These are phyloP conservation scores for Carex scoparia DNA, from an alignment of 176 grass and related monocot species.

Conservation along the genomic window DNA sequence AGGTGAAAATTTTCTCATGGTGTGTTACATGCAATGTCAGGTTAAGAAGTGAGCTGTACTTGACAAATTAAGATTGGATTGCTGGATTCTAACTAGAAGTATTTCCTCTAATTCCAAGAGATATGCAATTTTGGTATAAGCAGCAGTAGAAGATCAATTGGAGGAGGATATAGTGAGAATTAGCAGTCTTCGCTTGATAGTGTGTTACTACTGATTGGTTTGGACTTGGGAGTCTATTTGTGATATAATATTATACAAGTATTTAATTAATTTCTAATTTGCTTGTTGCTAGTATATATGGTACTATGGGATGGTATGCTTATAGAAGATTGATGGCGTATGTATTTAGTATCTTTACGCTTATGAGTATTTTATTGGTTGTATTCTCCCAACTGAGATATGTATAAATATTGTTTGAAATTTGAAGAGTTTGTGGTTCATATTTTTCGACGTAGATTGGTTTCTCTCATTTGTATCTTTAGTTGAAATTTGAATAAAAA, in stretches of 20 bases:
- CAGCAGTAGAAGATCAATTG: neutral
- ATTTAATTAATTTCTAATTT: neutral
- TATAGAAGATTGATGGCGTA: neutral
- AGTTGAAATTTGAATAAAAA: neutral
- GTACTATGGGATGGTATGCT: neutral
- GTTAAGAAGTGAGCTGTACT: neutral
- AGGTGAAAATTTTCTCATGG: neutral
- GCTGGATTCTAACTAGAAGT: conserved; percentile 3
- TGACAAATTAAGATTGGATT: neutral
- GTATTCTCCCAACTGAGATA: neutral
- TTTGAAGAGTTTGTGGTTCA: neutral
- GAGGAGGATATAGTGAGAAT: neutral
- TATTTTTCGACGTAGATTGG: neutral
- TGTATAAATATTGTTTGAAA: neutral
- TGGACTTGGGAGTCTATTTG: neutral
- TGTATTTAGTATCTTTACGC: neutral
- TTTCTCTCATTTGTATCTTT: neutral
- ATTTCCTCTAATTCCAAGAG: neutral
- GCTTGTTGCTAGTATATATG: neutral
- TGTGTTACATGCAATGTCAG: conserved; percentile 9
- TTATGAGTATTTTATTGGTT: neutral
- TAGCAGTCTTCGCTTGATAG: neutral
- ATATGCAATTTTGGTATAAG: conserved; percentile 5
- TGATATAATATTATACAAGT: neutral
- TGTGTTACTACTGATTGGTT: neutral